Conservation (phyloP, 352 stramenopile species). For the Phytophthora agathidicida region DNA sequence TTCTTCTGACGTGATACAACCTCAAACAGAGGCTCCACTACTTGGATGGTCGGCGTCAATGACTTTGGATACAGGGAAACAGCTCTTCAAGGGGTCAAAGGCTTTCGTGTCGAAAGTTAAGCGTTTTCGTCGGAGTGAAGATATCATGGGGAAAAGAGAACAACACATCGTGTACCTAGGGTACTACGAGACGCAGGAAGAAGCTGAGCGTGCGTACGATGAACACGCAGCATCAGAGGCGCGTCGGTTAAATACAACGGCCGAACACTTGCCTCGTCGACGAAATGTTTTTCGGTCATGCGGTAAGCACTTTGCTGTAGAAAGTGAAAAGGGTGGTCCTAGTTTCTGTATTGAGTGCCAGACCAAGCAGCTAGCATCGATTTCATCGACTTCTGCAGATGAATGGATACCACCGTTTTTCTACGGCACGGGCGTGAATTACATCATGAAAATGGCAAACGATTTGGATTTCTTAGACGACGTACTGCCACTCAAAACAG, state of each 20-base stretch:
- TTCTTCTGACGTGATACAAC: neutral
- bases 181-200: constrained; percentile 66
- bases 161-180: constrained; percentile 73
- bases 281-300: constrained; percentile 79
- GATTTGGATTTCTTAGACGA: constrained; percentile 79
- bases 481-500: constrained; percentile 50
- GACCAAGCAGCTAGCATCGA: constrained; percentile 51
- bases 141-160: constrained; percentile 59
- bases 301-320: constrained; percentile 81
- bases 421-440: constrained; percentile 64
- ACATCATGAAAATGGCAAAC: constrained; percentile 75
- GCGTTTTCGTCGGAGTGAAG: constrained; percentile 67
- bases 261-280: constrained; percentile 53
- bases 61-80: constrained; percentile 63
- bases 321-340: constrained; percentile 69
- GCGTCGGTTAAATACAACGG: constrained; percentile 67
- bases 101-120: constrained; percentile 77
- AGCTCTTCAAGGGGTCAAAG: constrained; percentile 75
- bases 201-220: constrained; percentile 79
- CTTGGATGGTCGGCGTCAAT: constrained; percentile 77
- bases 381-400: constrained; percentile 24
- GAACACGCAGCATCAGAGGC: constrained; percentile 64
- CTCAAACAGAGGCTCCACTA: constrained; percentile 27
- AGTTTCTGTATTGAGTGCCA: constrained; percentile 85
- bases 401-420: constrained; percentile 77